A percentile compares a stretch with the other conserved stretches of the same genome.
These are phyloP conservation scores for Drechslerella dactyloides DNA, from an alignment of 2,329 filamentous ascomycete species.

Conservation along the genomic window DNA sequence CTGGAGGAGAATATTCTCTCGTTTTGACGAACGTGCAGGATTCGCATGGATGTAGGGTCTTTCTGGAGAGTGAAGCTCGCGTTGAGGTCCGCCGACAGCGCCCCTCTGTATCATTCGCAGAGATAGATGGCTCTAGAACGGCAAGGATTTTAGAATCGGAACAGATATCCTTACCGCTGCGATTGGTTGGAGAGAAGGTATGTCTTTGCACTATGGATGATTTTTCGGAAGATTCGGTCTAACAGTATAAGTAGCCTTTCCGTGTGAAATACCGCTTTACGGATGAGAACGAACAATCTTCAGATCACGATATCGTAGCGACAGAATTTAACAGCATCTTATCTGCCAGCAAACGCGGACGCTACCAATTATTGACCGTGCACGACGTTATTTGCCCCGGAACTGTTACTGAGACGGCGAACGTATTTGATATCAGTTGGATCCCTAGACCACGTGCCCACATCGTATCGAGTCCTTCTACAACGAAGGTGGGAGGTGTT, in stretches of 20 bases:
- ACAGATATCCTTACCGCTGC: constrained; percentile 75
- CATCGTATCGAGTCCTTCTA: constrained; percentile 69
- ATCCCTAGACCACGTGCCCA: constrained; percentile 77
- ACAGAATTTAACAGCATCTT: constrained; percentile 72
- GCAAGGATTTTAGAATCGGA: constrained; percentile 79
- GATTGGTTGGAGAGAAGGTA: constrained; percentile 76
- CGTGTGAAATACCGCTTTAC: constrained; percentile 75
- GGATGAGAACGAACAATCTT: constrained; percentile 62
- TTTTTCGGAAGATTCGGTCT: neutral
- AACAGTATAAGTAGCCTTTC: constrained; percentile 68
- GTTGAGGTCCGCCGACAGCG: constrained; percentile 87
- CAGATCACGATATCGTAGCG: constrained; percentile 60
- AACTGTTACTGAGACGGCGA: constrained; percentile 74
- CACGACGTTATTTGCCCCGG: constrained; percentile 82
- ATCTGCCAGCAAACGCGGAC: constrained; percentile 70
- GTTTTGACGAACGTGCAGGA: constrained; percentile 87
- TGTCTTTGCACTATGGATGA: neutral
- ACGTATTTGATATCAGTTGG: constrained; percentile 81
- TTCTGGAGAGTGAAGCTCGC: constrained; percentile 81
- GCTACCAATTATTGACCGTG: constrained; percentile 80
- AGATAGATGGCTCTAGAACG: constrained; percentile 78
- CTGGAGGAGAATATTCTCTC: constrained; percentile 88
- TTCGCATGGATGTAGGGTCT: constrained; percentile 81
- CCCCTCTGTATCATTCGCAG: constrained; percentile 83
- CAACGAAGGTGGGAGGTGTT: constrained; percentile 64